Conservation (phyloP, 2,329 filamentous ascomycete genomes). For the Aspergillus costaricaensis region DNA sequence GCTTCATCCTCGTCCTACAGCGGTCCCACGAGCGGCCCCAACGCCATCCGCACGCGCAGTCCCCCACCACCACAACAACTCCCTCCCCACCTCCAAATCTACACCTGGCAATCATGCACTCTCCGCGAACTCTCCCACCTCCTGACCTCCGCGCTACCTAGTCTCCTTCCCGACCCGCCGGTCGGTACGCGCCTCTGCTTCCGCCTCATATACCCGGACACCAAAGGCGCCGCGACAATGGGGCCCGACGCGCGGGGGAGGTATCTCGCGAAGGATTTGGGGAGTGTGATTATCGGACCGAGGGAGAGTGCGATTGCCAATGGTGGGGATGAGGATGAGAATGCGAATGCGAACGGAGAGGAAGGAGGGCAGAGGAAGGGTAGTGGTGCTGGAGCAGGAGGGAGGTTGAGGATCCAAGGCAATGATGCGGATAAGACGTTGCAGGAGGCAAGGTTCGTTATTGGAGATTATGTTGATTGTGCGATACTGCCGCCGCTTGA, state of each 20-base stretch:
- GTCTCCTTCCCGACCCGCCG: conserved; percentile 69
- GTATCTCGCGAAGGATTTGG: conserved; percentile 78
- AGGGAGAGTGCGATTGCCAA: conserved; percentile 28
- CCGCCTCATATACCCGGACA: conserved; percentile 81
- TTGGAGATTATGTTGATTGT: conserved; percentile 85
- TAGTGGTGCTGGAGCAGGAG: background rate
- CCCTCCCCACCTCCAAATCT: conserved; percentile 72
- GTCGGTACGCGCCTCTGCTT: conserved; percentile 85
- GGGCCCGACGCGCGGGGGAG: conserved; percentile 53
- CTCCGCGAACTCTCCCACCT: conserved; percentile 79
- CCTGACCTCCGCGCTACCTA: conserved; percentile 68
- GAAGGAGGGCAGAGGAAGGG: too few species aligned
- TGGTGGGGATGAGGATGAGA: conserved; percentile 40
- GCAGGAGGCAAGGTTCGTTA: conserved; percentile 75
- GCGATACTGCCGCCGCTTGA: conserved; percentile 74
- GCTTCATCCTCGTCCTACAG: conserved; percentile 24
- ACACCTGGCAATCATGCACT: conserved; percentile 82
- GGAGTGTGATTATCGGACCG: conserved; percentile 72
- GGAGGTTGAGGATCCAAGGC: conserved; percentile 47
- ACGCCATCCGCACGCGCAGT: conserved; percentile 38
- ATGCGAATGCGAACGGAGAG: conserved; percentile 12
- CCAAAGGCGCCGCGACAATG: conserved; percentile 47
- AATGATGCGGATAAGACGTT: conserved; percentile 73
- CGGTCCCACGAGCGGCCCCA: conserved; percentile 40
- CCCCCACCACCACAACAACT: conserved; percentile 52